Evolutionary conservation across 768 basidiomycete genomes (phyloP).

Genomic region (Lactarius pseudohatsudake): DNA sequence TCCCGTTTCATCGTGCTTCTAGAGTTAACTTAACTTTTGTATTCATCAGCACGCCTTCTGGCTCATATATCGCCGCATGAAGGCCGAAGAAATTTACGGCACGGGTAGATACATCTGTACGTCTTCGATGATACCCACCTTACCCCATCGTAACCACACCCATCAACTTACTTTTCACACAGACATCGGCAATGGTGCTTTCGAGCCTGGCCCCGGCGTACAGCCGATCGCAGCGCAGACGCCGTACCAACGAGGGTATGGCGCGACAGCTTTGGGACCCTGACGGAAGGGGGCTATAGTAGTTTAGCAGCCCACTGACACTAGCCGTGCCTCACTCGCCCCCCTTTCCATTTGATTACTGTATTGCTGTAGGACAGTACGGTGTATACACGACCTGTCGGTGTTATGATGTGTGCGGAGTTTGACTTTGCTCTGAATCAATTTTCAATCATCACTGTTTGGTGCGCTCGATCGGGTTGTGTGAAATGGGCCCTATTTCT

Average conservation of each 20-base stretch:
- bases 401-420: not conserved
- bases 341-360: too few species aligned
- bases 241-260: conserved; percentile 16
- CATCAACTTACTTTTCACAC: not conserved
- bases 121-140: conserved; percentile 35
- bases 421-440: not conserved
- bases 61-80: conserved; percentile 89
- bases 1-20: not conserved
- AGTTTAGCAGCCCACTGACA: not conserved
- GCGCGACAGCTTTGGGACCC: conserved; percentile 1
- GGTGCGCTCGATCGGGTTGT: not conserved
- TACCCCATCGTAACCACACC: not conserved
- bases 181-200: conserved; percentile 38
- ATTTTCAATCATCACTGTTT: not conserved
- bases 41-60: conserved; percentile 71
- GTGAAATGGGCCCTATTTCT: not conserved
- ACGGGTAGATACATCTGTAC: conserved; percentile 72
- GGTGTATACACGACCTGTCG: not conserved
- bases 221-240: conserved; percentile 11
- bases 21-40: not conserved
- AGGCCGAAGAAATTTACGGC: conserved; percentile 82
- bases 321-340: not conserved
- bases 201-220: not conserved
- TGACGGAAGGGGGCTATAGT: not conserved
- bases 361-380: too few species aligned